phyloP scores from a whole-genome alignment of 2,329 filamentous ascomycete species.

The Alternaria sp. region DNA sequence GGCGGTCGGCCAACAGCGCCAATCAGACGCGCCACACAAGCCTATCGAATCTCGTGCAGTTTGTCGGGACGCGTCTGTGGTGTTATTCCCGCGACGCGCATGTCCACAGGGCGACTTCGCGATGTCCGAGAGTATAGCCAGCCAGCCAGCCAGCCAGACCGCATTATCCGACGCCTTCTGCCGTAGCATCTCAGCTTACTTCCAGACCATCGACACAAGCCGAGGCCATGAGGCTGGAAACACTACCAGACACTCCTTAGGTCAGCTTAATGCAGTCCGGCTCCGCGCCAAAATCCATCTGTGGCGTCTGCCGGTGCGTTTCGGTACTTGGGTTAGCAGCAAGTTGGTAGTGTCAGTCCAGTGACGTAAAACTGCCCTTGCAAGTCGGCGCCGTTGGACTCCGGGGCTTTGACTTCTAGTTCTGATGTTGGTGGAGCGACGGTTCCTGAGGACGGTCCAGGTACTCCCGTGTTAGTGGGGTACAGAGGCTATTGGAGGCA shows the following conservation, averaged over 20 bases:
- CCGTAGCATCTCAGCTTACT: background rate
- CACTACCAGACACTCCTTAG: background rate
- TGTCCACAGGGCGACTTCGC: background rate
- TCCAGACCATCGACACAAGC: background rate
- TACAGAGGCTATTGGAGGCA: background rate
- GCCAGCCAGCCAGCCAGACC: background rate
- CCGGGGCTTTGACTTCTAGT: background rate
- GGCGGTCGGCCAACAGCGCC: background rate
- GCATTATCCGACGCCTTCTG: background rate
- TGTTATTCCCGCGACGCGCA: background rate
- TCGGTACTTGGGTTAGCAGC: slow-evolving; percentile 5
- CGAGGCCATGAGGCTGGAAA: background rate
- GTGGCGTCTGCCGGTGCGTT: slow-evolving; percentile 6
- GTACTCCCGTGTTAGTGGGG: slow-evolving; percentile 4
- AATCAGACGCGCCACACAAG: background rate
- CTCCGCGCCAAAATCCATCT: background rate
- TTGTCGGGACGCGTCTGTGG: background rate
- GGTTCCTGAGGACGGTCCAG: background rate
- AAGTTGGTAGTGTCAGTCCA: background rate
- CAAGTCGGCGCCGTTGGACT: background rate
- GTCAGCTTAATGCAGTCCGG: background rate
- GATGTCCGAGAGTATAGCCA: background rate
- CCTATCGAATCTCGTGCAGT: background rate
- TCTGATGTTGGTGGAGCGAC: background rate
- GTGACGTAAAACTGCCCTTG: slow-evolving; percentile 1